Evolutionary conservation across 768 basidiomycete species (phyloP).

Genomic region (Leucosporidium creatinivorum): DNA sequence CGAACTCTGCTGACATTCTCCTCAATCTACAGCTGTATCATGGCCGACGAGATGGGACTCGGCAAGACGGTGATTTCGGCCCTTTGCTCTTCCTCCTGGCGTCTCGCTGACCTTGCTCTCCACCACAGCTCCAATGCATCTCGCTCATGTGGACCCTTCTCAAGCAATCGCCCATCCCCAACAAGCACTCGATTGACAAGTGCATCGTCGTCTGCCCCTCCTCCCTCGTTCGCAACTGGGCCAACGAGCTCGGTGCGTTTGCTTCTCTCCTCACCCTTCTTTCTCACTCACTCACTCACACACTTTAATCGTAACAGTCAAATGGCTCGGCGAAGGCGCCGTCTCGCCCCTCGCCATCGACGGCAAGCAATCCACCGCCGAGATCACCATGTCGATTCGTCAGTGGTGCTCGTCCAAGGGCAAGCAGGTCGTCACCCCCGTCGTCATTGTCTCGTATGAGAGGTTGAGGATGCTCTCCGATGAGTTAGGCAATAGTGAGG

Average conservation of each 20-base stretch:
- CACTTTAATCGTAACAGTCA: constrained; percentile 52
- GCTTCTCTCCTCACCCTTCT: background rate
- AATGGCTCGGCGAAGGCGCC: constrained; percentile 82
- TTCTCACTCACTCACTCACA: background rate
- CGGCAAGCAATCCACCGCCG: constrained; percentile 80
- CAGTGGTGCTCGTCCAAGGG: constrained; percentile 87
- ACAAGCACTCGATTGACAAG: constrained; percentile 86
- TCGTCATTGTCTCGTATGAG: constrained; percentile 98
- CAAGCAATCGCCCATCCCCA: constrained; percentile 84
- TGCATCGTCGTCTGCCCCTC: constrained; percentile 96
- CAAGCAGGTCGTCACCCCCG: constrained; percentile 83
- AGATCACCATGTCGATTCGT: constrained; percentile 66
- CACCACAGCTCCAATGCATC: constrained; percentile 69
- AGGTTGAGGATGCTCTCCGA: constrained; percentile 73
- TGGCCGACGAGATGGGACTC: constrained; percentile 99
- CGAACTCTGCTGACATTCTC: no score
- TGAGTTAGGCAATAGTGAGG: constrained; percentile 67
- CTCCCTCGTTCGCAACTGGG: constrained; percentile 97
- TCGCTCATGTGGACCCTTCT: constrained; percentile 88
- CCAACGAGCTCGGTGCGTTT: constrained; percentile 78
- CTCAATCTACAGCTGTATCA: constrained; percentile 70
- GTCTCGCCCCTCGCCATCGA: constrained; percentile 80
- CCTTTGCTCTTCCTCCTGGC: background rate
- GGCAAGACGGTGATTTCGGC: constrained; percentile 44
- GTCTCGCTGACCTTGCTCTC: background rate